Conservation (phyloP, 208 protist genomes). For the Leishmania lainsoni region DNA sequence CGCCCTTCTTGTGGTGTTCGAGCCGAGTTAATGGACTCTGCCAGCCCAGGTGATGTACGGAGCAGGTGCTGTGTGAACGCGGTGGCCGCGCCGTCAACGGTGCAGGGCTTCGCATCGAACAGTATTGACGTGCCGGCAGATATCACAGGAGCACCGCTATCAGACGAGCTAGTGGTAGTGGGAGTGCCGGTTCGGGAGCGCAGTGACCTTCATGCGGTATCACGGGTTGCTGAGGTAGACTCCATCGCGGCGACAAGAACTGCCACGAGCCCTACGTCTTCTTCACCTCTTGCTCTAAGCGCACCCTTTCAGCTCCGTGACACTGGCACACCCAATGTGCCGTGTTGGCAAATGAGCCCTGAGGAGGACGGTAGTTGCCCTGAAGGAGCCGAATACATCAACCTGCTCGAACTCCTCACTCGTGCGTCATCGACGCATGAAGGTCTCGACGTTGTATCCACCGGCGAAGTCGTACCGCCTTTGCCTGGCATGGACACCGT, state of each 20-base stretch:
- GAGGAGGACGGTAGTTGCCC: background rate
- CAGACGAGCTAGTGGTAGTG: background rate
- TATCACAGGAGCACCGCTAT: background rate
- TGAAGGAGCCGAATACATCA: background rate
- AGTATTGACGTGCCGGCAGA: background rate
- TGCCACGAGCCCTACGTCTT: no score
- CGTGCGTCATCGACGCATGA: slow-evolving; percentile 1
- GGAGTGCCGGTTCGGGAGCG: background rate
- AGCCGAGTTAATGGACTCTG: background rate
- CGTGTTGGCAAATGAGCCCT: background rate
- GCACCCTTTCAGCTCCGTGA: background rate
- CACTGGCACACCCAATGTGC: background rate
- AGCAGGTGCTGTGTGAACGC: background rate
- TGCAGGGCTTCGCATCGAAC: background rate
- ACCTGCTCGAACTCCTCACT: slow-evolving; percentile 6
- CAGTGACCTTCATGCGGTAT: background rate
- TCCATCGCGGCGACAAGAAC: background rate
- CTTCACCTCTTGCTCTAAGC: background rate
- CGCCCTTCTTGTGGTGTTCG: background rate
- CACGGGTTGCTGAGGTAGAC: background rate
- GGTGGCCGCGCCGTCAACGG: no score
- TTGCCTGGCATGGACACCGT: background rate
- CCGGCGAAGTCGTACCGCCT: background rate
- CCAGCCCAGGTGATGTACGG: background rate
- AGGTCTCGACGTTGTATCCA: background rate